Conservation (phyloP, 2,329 filamentous ascomycete species). For the Leptosphaerulina australis region DNA sequence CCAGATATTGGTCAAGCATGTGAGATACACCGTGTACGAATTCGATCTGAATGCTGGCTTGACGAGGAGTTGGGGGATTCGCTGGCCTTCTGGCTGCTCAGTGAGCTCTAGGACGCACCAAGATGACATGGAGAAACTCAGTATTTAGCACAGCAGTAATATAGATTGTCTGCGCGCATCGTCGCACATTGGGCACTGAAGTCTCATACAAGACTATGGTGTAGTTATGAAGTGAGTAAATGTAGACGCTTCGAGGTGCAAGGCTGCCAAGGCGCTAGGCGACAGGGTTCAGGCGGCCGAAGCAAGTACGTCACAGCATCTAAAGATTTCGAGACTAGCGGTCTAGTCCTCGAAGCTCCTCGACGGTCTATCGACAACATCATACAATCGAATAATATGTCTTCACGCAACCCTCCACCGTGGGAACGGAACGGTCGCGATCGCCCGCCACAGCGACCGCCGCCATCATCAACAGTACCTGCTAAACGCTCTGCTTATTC, state of each 20-base stretch:
- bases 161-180: not conserved
- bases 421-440: slow-evolving; percentile 39
- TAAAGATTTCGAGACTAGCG: slow-evolving; percentile 20
- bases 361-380: too few species aligned
- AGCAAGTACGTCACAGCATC: slow-evolving; percentile 29
- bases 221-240: not conserved
- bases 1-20: slow-evolving; percentile 78
- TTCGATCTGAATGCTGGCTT: slow-evolving; percentile 62
- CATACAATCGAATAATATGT: slow-evolving; percentile 25
- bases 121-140: slow-evolving; percentile 34
- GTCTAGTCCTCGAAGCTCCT: too few species aligned
- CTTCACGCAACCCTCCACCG: slow-evolving; percentile 42
- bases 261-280: slow-evolving; percentile 21
- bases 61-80: slow-evolving; percentile 66
- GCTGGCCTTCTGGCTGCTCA: slow-evolving; percentile 27
- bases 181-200: not conserved
- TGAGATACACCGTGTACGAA: slow-evolving; percentile 70
- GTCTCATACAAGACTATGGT: not conserved
- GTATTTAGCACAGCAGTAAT: too few species aligned
- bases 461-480: slow-evolving; percentile 44
- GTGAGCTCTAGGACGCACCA: slow-evolving; percentile 44
- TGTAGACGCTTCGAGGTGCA: not conserved
- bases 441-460: slow-evolving; percentile 28
- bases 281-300: slow-evolving; percentile 5
- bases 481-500: slow-evolving; percentile 53